Evolutionary conservation across 2,329 filamentous ascomycete genomes (phyloP), one percentile per base, ranked within the genome.

Genomic region (Arthrocladium fulminans): DNA sequence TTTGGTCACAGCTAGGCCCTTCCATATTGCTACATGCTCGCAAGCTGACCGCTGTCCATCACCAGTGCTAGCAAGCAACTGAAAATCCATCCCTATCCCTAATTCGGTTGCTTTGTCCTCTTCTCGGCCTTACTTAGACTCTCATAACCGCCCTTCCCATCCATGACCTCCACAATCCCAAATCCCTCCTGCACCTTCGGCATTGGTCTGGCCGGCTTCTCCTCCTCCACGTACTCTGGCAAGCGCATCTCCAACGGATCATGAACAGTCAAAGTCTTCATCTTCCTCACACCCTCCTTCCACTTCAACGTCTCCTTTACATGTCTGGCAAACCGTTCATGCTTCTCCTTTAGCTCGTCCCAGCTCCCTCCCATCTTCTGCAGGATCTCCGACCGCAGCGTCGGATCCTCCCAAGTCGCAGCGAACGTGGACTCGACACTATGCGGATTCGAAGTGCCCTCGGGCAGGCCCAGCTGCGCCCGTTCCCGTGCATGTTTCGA

Each of bases 401-500:
- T 68, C 40, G 67, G 63, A 30, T 68, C 66, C 19, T 69, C 57
- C 57, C 69, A 71, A 40, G 67, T 66, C 24, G 66, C 67, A 40
- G 61, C 54, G 5, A 71, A 57, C 41, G 69, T 63, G 27, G 55
- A 55, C 19, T 54, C 54, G 13, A 57, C 53, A 5, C 32, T 35
- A 15, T 35, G 32, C 32, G 13, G 6, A 15, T 15, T 35, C 32
- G 63, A 59, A 37, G 61, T 65, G 47, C 71, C 68, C 20, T 74
- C 70, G 3, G 76, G 74, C 50, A 95, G 61, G 0, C 87, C 86
- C 43, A 92, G 64, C 17, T 70, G 70, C 50, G 72, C 68, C 52
- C 88, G 73, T 70, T 95, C 75, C 43, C 69, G 64, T 35, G 76
- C 75, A 61, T 88, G 86, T 55, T 77, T 73, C 56, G 76, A 75